Evolutionary conservation across 805 yeast species (phyloP).

Genomic region (Monosporozyma servazzii): DNA sequence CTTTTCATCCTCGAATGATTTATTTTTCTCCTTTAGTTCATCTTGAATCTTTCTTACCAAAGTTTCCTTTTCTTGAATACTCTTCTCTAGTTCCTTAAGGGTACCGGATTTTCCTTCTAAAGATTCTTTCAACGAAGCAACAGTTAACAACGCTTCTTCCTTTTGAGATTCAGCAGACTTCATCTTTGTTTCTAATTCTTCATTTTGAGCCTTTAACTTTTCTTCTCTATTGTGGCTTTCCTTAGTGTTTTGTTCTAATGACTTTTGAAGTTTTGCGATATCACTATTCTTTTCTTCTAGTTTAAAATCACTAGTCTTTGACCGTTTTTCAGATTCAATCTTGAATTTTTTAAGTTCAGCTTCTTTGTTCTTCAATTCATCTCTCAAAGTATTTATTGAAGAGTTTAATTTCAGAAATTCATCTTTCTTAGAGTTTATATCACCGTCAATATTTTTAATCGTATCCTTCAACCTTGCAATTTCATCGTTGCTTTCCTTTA

Average conservation of each 20-base stretch:
- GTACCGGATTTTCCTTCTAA: not conserved
- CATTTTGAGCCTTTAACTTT: not conserved
- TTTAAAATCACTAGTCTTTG: not conserved
- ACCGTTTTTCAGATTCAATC: not conserved
- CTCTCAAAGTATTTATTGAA: not conserved
- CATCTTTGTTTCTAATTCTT: not conserved
- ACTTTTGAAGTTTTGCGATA: not conserved
- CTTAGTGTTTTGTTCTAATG: not conserved
- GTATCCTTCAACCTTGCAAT: not conserved
- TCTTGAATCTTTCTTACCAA: slow-evolving; percentile 6
- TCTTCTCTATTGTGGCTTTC: not conserved
- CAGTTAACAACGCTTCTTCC: not conserved
- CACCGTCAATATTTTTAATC: not conserved
- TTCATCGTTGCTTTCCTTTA: slow-evolving; percentile 5
- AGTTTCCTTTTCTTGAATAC: not conserved
- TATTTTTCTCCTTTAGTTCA: slow-evolving; percentile 31
- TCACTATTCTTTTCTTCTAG: not conserved
- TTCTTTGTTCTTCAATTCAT: not conserved
- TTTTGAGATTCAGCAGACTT: not conserved
- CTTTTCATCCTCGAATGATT: slow-evolving; percentile 45
- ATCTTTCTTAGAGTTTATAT: not conserved
- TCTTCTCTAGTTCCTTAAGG: not conserved
- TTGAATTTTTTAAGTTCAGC: not conserved
- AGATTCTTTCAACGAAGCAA: not conserved
- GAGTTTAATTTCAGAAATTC: not conserved